Percentiles rank a stretch among this genome's conserved stretches.
Evolutionary conservation across 805 yeast species (phyloP).

Genomic region (Saccharomycodes ludwigii): DNA sequence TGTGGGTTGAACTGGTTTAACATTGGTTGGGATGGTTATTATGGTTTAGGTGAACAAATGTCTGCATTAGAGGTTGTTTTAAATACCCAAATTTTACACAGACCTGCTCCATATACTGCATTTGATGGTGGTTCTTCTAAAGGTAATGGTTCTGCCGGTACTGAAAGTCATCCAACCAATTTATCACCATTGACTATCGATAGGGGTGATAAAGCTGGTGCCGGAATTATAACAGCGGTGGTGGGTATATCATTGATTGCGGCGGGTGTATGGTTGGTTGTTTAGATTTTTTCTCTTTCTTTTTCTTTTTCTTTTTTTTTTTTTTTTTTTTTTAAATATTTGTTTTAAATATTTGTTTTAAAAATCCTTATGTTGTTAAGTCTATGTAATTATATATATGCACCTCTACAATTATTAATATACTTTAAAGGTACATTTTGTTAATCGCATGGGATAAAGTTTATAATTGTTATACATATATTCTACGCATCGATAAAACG

Average conservation of each 20-base stretch:
- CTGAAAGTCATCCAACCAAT: slow-evolving; percentile 27
- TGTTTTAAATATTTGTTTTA: too few relatives aligned
- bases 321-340: too few relatives aligned
- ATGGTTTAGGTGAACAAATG: slow-evolving; percentile 75
- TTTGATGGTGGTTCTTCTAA: slow-evolving; percentile 40
- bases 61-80: slow-evolving; percentile 55
- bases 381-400: too few relatives aligned
- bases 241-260: slow-evolving; percentile 34
- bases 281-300: slow-evolving; percentile 9
- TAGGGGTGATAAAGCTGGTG: slow-evolving; percentile 50
- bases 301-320: too few relatives aligned
- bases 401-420: too few relatives aligned
- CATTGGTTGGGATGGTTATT: slow-evolving; percentile 47
- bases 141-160: slow-evolving; percentile 44
- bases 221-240: slow-evolving; percentile 51
- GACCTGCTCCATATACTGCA: slow-evolving; percentile 43
- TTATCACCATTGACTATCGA: slow-evolving; percentile 30
- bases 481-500: too few relatives aligned
- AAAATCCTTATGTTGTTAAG: too few relatives aligned
- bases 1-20: slow-evolving; percentile 62
- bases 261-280: slow-evolving; percentile 33
- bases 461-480: too few relatives aligned
- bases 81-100: slow-evolving; percentile 30
- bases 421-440: too few relatives aligned
- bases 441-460: too few relatives aligned